Evolutionary conservation across 2,329 filamentous ascomycete species (phyloP), one percentile per base, ranked within the genome.

Genomic region (Fusarium sulawesiense): DNA sequence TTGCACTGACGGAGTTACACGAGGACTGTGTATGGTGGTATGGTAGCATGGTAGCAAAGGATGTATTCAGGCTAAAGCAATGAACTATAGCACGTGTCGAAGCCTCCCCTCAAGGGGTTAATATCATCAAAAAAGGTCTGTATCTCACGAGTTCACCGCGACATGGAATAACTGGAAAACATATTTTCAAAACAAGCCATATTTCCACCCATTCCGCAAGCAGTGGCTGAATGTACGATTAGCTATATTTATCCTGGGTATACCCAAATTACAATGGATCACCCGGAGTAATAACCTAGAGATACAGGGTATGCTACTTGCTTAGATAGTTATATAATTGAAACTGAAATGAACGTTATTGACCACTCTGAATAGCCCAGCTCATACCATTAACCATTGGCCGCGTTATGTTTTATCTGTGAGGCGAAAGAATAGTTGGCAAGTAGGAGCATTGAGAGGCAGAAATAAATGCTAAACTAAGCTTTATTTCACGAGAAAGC

Each of bases 41-140:
- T 47, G 30, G 48, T 37, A 37, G 32, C 9, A 37, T 18, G 9
- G 23, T 48, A 23, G 12, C 44, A 4, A n/a, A 34, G 40, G 55
- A 21, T 30, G 13, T 21, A 64, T 56, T 54, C 53, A 62, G 66
- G 66, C 40, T 70, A 70, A 70, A 67, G 29, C 11, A 18, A 8
- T 57, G 14, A 7, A 32, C 16, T 14, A 9, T 21, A 23, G 48
- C 56, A 69, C 62, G 61, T 70, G 66, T 67, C 13, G 23, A 40
- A 40, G 18, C 20, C 21, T n/a, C 20, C 14, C 20, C 7, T 21
- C 10, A 23, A 25, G 21, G 18, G 18, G 18, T 37, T 37, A 4
- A 6, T 18, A 11, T 7, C 48, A 51, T 27, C 6, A n/a, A 25
- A 37, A 12, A 7, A 37, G 34, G 34, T 37, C 18, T 37, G 18